Base-by-base conservation (phyloP, 2,329 filamentous ascomycete genomes). In the Venturia nashicola region DNA sequence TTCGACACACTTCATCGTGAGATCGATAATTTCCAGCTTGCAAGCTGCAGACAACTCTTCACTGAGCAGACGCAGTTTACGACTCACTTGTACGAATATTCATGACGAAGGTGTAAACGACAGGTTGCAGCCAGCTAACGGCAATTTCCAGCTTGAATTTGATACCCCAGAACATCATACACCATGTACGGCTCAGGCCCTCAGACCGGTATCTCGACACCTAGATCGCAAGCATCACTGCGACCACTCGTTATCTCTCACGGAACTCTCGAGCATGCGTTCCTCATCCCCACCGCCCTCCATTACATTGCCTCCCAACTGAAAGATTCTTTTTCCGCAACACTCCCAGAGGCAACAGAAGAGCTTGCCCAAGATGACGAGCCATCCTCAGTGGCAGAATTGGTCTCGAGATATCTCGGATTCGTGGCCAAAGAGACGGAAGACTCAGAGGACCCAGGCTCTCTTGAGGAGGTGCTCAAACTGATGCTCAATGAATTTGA, bases 351-450 rank as follows among this genome's bases (percentile, higher is more conserved):
- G 71, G 90, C 94, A 65, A 99, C 95, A 74, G 94, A 99, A 75
- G 94, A 99, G 81, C 85, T 97, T 68, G 95, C 94, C 66, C 91
- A 93, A 74, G 95, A 99, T 80, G 94, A 99, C 71, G 95, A 99
- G 81, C 94, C 94, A n/a, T 97, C 94, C 44, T 99, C 95, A 32
- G 86, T 92, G 59, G 80, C 90, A 55, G 94, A 99, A 79, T 83
- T 99, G 66, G 91, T 99, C 40, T 92, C 91, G 67, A 86, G 93
- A 74, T 99, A 96, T 77, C 86, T 99, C 73, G 91, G 91, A 70
- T 95, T 91, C 74, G 84, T 97, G 66, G 91, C 93, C 68, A 80
- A 84, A 67, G 90, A 97, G 79, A 89, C 97, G 46, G 91, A 96
- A 64, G 90, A 95, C 71, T 91, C 91, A 64, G 94, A 97, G 73